phyloP scores from a whole-genome alignment of 495 filamentous ascomycete species.

The Rostrohypoxylon terebratum region DNA sequence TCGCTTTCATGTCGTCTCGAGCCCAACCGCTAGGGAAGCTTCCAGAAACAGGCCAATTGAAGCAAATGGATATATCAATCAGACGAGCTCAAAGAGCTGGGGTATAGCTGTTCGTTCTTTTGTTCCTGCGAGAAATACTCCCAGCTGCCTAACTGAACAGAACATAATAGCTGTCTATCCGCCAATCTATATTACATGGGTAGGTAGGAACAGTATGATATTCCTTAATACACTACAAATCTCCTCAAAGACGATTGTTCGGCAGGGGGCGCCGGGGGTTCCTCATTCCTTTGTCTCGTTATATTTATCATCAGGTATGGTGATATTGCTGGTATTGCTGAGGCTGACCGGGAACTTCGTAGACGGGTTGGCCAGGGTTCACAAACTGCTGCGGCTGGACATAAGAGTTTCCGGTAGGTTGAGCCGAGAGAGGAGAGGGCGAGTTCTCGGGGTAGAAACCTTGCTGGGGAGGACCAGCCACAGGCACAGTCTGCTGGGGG shows the following conservation, averaged over 20 bases:
- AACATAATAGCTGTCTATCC: conserved; percentile 4
- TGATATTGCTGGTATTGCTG: conserved; percentile 29
- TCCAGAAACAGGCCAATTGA: not conserved
- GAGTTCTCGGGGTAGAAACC: conserved; percentile 37
- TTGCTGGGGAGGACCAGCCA: conserved; percentile 18
- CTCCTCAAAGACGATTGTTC: not conserved
- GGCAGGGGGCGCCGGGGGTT: not conserved
- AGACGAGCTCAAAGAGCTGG: not conserved
- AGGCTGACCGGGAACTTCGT: conserved; percentile 29
- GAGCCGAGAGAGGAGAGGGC: conserved; percentile 40
- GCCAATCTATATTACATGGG: not conserved
- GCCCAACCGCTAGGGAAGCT: conserved; percentile 1
- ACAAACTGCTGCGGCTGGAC: conserved; percentile 35
- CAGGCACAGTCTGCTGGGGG: conserved; percentile 34
- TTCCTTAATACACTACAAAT: not conserved
- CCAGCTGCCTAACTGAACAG: not conserved
- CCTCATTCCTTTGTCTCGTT: not conserved
- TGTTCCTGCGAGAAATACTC: not conserved
- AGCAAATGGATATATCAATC: not conserved
- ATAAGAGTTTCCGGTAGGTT: conserved; percentile 37
- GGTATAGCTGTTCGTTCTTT: not conserved
- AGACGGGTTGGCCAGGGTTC: conserved; percentile 32
- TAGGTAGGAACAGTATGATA: not conserved
- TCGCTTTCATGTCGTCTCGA: conserved; percentile 3
- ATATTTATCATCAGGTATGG: not conserved